These are phyloP conservation scores for Taxawa tesnikishii DNA, from an alignment of 2,329 filamentous ascomycete species.

Conservation along the genomic window DNA sequence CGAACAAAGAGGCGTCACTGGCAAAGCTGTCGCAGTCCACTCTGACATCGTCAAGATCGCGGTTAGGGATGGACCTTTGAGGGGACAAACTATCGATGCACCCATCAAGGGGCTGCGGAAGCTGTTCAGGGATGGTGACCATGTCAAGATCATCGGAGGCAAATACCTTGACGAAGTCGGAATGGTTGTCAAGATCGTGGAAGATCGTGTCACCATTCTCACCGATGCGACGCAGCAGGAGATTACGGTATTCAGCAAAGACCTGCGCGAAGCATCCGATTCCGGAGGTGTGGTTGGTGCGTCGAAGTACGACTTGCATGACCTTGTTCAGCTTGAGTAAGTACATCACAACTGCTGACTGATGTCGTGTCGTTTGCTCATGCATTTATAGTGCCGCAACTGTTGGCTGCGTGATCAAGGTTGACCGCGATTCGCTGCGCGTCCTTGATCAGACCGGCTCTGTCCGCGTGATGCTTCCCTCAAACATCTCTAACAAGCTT, in stretches of 20 bases:
- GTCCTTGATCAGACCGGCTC: slow-evolving; percentile 86
- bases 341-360: slow-evolving; percentile 7
- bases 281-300: slow-evolving; percentile 73
- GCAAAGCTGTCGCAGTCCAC: slow-evolving; percentile 73
- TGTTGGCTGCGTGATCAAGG: slow-evolving; percentile 86
- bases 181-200: slow-evolving; percentile 87
- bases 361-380: too few species aligned
- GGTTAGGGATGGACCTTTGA: slow-evolving; percentile 71
- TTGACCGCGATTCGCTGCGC: slow-evolving; percentile 82
- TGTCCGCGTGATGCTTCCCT: slow-evolving; percentile 70
- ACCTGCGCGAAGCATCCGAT: slow-evolving; percentile 84
- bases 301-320: slow-evolving; percentile 85
- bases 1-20: slow-evolving; percentile 84
- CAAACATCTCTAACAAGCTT: slow-evolving; percentile 82
- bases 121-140: slow-evolving; percentile 83
- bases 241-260: slow-evolving; percentile 96
- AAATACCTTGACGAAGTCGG: slow-evolving; percentile 91
- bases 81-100: slow-evolving; percentile 78
- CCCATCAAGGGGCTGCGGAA: slow-evolving; percentile 88
- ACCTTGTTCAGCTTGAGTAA: slow-evolving; percentile 93
- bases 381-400: slow-evolving; percentile 55
- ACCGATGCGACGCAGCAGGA: slow-evolving; percentile 89
- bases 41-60: slow-evolving; percentile 84
- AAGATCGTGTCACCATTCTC: slow-evolving; percentile 83
- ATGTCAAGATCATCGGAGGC: slow-evolving; percentile 96